Conservation (phyloP, 1,284 basidiomycete genomes). For the Exsudoporus floridanus region DNA sequence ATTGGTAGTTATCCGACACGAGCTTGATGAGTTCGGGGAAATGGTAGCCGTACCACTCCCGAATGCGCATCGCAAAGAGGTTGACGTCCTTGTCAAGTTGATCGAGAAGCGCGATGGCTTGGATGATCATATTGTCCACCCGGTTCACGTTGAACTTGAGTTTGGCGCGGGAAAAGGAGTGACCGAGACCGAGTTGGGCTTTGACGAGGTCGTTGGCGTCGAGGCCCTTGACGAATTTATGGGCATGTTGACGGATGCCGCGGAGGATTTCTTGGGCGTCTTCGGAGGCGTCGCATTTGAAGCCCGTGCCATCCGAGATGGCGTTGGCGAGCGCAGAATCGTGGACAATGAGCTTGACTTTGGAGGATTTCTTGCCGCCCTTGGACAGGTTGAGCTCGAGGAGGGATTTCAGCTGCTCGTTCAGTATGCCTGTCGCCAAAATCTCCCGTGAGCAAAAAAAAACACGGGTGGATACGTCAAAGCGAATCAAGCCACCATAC, state of each 20-base stretch:
- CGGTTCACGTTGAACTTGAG: constrained; percentile 99
- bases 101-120: constrained; percentile 97
- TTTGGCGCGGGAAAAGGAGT: constrained; percentile 97
- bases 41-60: constrained; percentile 99
- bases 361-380: constrained; percentile 72
- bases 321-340: constrained; percentile 79
- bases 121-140: constrained; percentile 99
- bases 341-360: constrained; percentile 80
- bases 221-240: constrained; percentile 89
- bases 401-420: constrained; percentile 83
- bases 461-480: too few relatives aligned
- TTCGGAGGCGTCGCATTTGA: constrained; percentile 89
- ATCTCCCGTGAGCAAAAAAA: neutral
- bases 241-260: constrained; percentile 89
- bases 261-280: constrained; percentile 87
- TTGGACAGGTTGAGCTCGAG: constrained; percentile 88
- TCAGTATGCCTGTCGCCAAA: constrained; percentile 67
- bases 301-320: constrained; percentile 76
- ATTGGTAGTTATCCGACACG: constrained; percentile 94
- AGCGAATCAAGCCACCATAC: constrained; percentile 9
- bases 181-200: constrained; percentile 95
- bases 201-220: constrained; percentile 88
- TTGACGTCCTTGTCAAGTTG: constrained; percentile 99
- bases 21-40: constrained; percentile 97
- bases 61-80: constrained; percentile 96